Conservation (phyloP, 78 protist species). For the Neovahlkampfia damariscottae region DNA sequence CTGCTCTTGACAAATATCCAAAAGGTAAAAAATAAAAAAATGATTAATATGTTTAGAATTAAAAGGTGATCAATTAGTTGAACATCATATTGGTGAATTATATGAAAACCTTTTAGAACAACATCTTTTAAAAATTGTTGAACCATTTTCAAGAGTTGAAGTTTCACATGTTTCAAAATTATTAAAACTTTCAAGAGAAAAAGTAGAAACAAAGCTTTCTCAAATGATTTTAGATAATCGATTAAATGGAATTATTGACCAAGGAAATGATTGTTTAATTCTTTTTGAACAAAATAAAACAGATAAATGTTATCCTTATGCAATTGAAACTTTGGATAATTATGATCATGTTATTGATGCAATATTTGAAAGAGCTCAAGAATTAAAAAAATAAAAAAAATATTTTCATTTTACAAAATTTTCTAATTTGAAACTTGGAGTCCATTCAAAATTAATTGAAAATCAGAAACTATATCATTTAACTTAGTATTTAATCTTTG, state of each 20-base stretch:
- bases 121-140: conserved; percentile 75
- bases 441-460: too few relatives aligned
- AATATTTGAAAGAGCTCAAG: conserved; percentile 59
- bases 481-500: too few relatives aligned
- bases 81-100: conserved; percentile 47
- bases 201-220: conserved; percentile 78
- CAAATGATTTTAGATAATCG: conserved; percentile 92
- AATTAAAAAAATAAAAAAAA: conserved; percentile 10
- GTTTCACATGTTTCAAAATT: conserved; percentile 65
- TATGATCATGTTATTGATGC: conserved; percentile 64
- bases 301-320: conserved; percentile 28
- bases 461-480: too few relatives aligned
- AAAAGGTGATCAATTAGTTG: conserved; percentile 23
- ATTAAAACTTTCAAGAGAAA: conserved; percentile 51
- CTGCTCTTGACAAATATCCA: background rate
- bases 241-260: conserved; percentile 89
- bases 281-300: conserved; percentile 52
- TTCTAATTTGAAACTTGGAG: too few relatives aligned
- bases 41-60: background rate
- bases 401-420: background rate
- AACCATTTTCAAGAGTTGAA: conserved; percentile 88
- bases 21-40: background rate
- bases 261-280: conserved; percentile 80
- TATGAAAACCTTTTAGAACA: conserved; percentile 79
- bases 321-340: conserved; percentile 60